Evolutionary conservation across 2,329 filamentous ascomycete genomes (phyloP).

Genomic region (Sclerotinia minor): DNA sequence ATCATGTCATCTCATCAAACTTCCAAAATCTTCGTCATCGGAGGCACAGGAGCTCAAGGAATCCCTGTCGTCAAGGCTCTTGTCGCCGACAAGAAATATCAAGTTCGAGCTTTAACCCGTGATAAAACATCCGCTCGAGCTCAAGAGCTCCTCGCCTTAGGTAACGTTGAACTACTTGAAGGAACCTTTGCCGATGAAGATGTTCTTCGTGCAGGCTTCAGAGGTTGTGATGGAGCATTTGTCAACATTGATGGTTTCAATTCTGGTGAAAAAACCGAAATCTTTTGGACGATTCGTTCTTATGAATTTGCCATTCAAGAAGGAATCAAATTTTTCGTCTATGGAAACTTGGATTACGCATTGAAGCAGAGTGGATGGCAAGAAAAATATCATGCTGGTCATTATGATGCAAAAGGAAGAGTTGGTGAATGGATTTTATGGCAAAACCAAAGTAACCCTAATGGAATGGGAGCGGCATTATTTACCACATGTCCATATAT

Average conservation of each 20-base stretch:
- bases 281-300: constrained; percentile 49
- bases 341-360: constrained; percentile 52
- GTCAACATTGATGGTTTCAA: constrained; percentile 58
- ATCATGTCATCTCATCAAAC: constrained; percentile 25
- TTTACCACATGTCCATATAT: constrained; percentile 51
- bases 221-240: constrained; percentile 51
- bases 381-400: constrained; percentile 48
- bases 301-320: constrained; percentile 48
- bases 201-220: constrained; percentile 48
- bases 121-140: constrained; percentile 47
- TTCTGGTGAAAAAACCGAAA: constrained; percentile 53
- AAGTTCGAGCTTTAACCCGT: constrained; percentile 51
- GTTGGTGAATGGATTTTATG: constrained; percentile 49
- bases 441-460: constrained; percentile 44
- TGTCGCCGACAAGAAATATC: constrained; percentile 47
- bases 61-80: constrained; percentile 49
- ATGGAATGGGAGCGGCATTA: constrained; percentile 43
- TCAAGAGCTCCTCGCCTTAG: constrained; percentile 46
- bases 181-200: constrained; percentile 51
- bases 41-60: constrained; percentile 54
- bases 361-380: constrained; percentile 51
- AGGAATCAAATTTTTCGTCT: constrained; percentile 48
- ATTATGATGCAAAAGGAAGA: constrained; percentile 52
- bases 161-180: constrained; percentile 49
- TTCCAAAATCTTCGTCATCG: constrained; percentile 46